Conservation (phyloP, 163 green algal genomes). For the Volvox carteri region DNA sequence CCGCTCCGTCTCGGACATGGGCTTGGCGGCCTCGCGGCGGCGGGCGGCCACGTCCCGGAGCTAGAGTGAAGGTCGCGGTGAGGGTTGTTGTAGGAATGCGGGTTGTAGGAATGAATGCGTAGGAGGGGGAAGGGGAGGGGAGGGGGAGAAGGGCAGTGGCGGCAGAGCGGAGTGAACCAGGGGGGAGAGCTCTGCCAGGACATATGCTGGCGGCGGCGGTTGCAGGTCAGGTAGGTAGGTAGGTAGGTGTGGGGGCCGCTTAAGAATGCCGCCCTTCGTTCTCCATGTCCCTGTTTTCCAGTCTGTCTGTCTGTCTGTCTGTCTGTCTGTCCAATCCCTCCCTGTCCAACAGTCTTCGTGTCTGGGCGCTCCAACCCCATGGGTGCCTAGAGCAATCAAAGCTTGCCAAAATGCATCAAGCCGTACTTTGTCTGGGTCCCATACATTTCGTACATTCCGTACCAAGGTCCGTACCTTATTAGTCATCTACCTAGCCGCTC, state of each 20-base stretch:
- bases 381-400: too few species aligned
- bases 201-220: not conserved
- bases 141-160: not conserved
- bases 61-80: not conserved
- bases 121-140: not conserved
- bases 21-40: not conserved
- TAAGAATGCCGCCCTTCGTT: too few species aligned
- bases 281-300: too few species aligned
- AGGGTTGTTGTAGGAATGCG: not conserved
- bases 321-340: too few species aligned
- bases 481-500: too few species aligned
- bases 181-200: not conserved
- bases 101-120: not conserved
- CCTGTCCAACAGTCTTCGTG: too few species aligned
- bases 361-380: too few species aligned
- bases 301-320: too few species aligned
- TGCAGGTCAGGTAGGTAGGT: not conserved
- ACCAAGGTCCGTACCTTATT: not conserved
- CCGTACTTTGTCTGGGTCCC: too few species aligned
- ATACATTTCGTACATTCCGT: too few species aligned
- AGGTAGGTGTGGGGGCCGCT: not conserved
- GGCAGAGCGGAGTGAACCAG: not conserved
- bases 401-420: too few species aligned
- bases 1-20: conserved; percentile 48
- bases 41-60: conserved; percentile 9